Percentiles rank a stretch among this genome's conserved stretches.
These are phyloP conservation scores for Annona cherimola DNA, from an alignment of 164 flowering plant genomes.

Conservation along the genomic window DNA sequence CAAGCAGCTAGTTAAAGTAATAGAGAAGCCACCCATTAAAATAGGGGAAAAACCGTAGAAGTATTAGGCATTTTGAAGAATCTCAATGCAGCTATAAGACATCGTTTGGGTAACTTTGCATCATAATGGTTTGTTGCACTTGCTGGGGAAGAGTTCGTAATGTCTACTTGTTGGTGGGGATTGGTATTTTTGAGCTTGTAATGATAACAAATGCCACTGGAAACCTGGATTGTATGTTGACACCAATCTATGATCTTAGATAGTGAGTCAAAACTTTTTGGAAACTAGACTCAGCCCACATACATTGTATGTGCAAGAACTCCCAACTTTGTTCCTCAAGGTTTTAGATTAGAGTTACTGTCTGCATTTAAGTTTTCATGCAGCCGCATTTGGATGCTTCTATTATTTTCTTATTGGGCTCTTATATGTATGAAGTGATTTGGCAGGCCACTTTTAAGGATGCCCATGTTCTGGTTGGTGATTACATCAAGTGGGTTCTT, in stretches of 20 bases:
- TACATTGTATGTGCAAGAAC: background rate
- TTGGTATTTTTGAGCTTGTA: background rate
- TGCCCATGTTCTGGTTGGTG: constrained; percentile 83
- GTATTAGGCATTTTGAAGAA: too few species aligned
- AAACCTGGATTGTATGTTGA: background rate
- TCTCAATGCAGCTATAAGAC: too few species aligned
- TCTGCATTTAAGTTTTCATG: background rate
- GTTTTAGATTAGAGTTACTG: too few species aligned
- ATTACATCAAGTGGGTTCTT: constrained; percentile 84
- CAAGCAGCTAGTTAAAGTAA: too few species aligned
- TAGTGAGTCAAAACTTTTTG: background rate
- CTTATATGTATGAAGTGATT: constrained; percentile 17
- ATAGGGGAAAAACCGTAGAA: too few species aligned
- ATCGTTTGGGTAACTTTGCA: too few species aligned
- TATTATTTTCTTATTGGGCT: constrained; percentile 10
- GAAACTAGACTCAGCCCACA: background rate
- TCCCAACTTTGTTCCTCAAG: background rate
- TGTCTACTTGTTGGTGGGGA: background rate
- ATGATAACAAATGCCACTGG: background rate
- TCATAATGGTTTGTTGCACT: background rate
- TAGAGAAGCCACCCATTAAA: too few species aligned
- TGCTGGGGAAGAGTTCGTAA: background rate
- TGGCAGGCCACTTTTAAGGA: constrained; percentile 75
- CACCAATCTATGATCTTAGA: background rate
- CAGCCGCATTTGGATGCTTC: background rate